A percentile compares a stretch with the other conserved stretches of the same genome.
Evolutionary conservation across 768 basidiomycete species (phyloP).

Genomic region (Xerocomus potaroensis): DNA sequence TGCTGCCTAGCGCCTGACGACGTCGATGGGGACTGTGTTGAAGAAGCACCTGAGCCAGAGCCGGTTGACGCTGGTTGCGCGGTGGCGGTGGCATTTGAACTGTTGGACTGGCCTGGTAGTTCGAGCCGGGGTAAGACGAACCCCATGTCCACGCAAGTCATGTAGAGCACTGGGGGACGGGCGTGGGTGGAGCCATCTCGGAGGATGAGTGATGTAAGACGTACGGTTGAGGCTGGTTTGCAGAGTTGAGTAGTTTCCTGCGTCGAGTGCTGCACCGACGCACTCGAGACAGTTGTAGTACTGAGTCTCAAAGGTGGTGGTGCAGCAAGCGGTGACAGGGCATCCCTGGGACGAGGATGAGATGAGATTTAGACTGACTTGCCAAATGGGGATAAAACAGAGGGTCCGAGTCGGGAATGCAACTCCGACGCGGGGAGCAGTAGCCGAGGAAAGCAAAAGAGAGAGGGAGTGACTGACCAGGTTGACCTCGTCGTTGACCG

Average conservation of each 20-base stretch:
- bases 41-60: not conserved
- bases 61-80: not conserved
- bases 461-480: constrained; percentile 13
- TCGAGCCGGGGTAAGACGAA: constrained; percentile 21
- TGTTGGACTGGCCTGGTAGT: constrained; percentile 25
- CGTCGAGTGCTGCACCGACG: constrained; percentile 26
- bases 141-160: constrained; percentile 24
- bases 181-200: not conserved
- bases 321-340: constrained; percentile 36
- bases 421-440: constrained; percentile 3
- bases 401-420: not conserved
- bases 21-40: constrained; percentile 1
- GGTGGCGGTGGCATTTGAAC: constrained; percentile 8
- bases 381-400: not conserved
- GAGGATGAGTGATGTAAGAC: constrained; percentile 6
- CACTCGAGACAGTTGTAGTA: constrained; percentile 44
- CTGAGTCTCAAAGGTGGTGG: constrained; percentile 32
- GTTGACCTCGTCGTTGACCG: constrained; percentile 22
- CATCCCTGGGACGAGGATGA: constrained; percentile 19
- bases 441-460: no score
- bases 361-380: not conserved
- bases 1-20: not conserved
- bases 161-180: constrained; percentile 17
- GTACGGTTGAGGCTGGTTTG: constrained; percentile 36
- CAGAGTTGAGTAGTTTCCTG: constrained; percentile 24